Evolutionary conservation across 2,329 filamentous ascomycete species (phyloP).

Genomic region (Tolypocladium inflatum): DNA sequence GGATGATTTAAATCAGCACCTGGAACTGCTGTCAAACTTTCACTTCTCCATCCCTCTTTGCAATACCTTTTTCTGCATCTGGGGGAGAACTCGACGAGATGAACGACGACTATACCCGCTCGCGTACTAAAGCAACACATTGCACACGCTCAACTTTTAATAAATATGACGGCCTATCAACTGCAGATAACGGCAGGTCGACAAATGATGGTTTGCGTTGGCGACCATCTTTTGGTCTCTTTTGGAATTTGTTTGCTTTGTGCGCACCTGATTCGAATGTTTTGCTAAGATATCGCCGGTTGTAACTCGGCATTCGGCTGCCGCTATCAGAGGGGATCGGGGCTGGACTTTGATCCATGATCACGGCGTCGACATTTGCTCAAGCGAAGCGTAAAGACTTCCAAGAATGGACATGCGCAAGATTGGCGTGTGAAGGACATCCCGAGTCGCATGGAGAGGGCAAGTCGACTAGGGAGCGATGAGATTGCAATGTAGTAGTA

Average conservation of each 20-base stretch:
- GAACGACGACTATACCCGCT: neutral
- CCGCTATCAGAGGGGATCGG: neutral
- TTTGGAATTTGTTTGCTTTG: conserved; percentile 2
- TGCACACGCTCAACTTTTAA: neutral
- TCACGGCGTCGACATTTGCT: conserved; percentile 7
- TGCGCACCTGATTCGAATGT: neutral
- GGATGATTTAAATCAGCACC: conserved; percentile 30
- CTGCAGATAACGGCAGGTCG: neutral
- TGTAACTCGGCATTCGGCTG: neutral
- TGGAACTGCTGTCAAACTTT: neutral
- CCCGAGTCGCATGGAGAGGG: neutral
- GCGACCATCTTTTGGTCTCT: conserved; percentile 2
- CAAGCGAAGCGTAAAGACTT: conserved; percentile 1
- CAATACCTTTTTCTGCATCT: neutral
- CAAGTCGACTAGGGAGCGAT: neutral
- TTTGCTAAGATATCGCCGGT: neutral
- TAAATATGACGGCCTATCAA: conserved; percentile 4
- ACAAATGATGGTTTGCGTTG: neutral
- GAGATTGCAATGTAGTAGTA: neutral
- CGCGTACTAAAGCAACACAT: neutral
- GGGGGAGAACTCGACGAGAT: neutral
- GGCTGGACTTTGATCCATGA: conserved; percentile 24
- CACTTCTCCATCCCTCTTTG: neutral
- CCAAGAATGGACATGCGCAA: conserved; percentile 5
- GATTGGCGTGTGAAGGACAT: conserved; percentile 1